Percentiles rank a stretch among this genome's conserved stretches.
These are phyloP conservation scores for Filobasidium uniguttulatum DNA, from an alignment of 1,284 basidiomycete species.

Conservation along the genomic window DNA sequence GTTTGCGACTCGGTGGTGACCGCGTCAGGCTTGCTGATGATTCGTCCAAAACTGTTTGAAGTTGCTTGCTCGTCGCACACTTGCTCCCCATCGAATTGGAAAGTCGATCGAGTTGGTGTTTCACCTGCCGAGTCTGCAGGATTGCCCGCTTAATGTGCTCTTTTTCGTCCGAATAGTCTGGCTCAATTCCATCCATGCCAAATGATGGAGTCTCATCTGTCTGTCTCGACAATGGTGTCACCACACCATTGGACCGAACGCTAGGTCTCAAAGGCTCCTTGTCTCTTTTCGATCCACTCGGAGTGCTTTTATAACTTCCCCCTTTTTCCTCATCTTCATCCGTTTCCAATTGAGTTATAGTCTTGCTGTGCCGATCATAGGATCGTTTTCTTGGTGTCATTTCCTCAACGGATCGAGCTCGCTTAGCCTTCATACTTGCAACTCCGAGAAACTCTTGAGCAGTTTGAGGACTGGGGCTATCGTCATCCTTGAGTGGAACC, in stretches of 20 bases:
- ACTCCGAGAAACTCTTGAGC: conserved; percentile 8
- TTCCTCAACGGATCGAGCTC: conserved; percentile 12
- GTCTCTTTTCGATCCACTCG: no score
- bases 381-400: conserved; percentile 13
- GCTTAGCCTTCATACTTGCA: conserved; percentile 2
- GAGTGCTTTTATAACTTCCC: no score
- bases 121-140: no score
- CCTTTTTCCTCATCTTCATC: not conserved
- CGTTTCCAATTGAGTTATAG: not conserved
- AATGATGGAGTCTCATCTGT: no score
- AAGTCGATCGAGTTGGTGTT: no score
- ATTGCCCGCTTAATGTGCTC: no score
- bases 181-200: no score
- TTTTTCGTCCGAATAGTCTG: no score
- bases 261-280: no score
- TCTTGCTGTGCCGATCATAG: conserved; percentile 4
- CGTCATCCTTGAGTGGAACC: conserved; percentile 22
- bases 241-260: no score
- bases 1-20: conserved; percentile 35
- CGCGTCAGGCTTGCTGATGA: conserved; percentile 23
- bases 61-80: not conserved
- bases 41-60: not conserved
- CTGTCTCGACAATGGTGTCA: no score
- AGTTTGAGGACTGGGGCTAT: no score
- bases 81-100: not conserved